These are phyloP conservation scores for Malania oleifera DNA, from an alignment of 164 flowering plant genomes.

Conservation along the genomic window DNA sequence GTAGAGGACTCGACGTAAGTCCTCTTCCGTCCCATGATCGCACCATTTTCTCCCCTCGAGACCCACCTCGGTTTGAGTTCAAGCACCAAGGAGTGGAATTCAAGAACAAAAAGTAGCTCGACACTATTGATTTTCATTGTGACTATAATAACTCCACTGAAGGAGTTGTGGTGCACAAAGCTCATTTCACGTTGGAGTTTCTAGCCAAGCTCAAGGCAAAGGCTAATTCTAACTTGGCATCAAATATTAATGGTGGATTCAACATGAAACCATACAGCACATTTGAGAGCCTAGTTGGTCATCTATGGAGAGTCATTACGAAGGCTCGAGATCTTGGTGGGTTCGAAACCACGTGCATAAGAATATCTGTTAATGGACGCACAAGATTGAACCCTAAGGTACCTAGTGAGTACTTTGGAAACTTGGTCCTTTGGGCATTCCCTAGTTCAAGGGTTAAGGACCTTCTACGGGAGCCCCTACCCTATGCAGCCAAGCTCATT, in stretches of 20 bases:
- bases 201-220: conserved; percentile 18
- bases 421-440: conserved; percentile 36
- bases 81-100: conserved; percentile 28
- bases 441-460: conserved; percentile 26
- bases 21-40: conserved; percentile 23
- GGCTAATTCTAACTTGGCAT: conserved; percentile 18
- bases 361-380: conserved; percentile 31
- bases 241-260: no score
- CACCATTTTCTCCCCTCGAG: conserved; percentile 25
- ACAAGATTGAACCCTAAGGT: conserved; percentile 21
- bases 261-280: conserved; percentile 21
- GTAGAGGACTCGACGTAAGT: conserved; percentile 20
- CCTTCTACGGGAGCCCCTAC: conserved; percentile 16
- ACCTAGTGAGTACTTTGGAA: conserved; percentile 26
- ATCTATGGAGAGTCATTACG: conserved; percentile 32
- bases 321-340: conserved; percentile 17
- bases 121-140: neutral
- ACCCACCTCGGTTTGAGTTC: conserved; percentile 22
- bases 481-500: conserved; percentile 22
- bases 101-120: conserved; percentile 1
- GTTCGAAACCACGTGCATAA: conserved; percentile 17
- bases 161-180: conserved; percentile 18
- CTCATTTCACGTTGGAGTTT: conserved; percentile 16
- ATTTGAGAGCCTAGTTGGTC: conserved; percentile 29
- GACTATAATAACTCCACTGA: neutral